A percentile compares a stretch with the other conserved stretches of the same genome.
Evolutionary conservation across 306 rosid genomes (phyloP).

Genomic region (Erythrophleum fordii): DNA sequence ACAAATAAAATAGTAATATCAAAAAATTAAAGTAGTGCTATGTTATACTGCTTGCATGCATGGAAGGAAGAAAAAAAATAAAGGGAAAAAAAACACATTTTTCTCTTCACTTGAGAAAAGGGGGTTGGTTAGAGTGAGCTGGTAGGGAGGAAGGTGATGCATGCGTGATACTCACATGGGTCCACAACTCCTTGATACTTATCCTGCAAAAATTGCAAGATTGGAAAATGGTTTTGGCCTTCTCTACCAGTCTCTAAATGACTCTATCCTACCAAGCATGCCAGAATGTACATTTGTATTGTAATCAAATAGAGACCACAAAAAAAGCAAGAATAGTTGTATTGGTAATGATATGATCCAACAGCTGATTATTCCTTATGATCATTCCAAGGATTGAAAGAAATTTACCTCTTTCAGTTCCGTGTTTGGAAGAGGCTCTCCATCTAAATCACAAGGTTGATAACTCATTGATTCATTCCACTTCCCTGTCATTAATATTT

Average conservation of each 20-base stretch:
- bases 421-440: conserved; percentile 76
- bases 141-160: background rate
- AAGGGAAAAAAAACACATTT: background rate
- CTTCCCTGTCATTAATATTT: conserved; percentile 80
- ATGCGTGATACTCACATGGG: background rate
- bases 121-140: background rate
- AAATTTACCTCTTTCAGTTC: conserved; percentile 71
- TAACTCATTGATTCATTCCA: conserved; percentile 72
- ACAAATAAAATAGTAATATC: background rate
- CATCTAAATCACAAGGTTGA: conserved; percentile 80
- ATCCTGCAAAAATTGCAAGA: background rate
- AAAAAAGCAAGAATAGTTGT: background rate
- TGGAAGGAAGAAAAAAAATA: background rate
- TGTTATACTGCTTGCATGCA: background rate
- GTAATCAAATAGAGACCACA: background rate
- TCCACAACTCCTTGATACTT: background rate
- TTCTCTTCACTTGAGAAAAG: background rate
- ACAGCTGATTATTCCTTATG: background rate
- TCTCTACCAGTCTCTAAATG: background rate
- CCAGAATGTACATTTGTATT: background rate
- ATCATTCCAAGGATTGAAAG: background rate
- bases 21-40: background rate
- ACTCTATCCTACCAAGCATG: background rate
- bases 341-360: too few relatives aligned
- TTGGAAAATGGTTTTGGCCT: background rate